These are phyloP conservation scores for Aspergillus quadrilineatus DNA, from an alignment of 2,329 filamentous ascomycete species.

Conservation along the genomic window DNA sequence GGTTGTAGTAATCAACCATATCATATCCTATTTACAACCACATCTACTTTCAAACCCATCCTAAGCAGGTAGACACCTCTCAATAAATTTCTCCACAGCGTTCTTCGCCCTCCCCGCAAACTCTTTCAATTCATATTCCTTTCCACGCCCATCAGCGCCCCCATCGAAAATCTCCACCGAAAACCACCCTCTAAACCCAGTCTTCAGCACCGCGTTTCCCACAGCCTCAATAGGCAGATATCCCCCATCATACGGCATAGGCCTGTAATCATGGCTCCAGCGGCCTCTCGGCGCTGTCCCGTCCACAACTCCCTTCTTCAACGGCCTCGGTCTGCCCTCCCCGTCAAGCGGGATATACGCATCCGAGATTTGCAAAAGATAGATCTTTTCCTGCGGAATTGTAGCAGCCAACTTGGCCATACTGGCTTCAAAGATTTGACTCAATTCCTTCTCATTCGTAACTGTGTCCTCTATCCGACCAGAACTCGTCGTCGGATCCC, in stretches of 20 bases:
- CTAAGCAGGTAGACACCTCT: slow-evolving; percentile 30
- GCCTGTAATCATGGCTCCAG: slow-evolving; percentile 70
- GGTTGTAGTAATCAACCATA: neutral
- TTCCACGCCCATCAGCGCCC: slow-evolving; percentile 54
- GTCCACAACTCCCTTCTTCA: slow-evolving; percentile 53
- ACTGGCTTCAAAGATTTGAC: slow-evolving; percentile 53
- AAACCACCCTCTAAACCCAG: slow-evolving; percentile 67
- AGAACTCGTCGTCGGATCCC: slow-evolving; percentile 64
- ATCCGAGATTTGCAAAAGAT: slow-evolving; percentile 71
- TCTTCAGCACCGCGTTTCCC: slow-evolving; percentile 63
- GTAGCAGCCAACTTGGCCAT: slow-evolving; percentile 56
- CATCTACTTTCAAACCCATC: neutral
- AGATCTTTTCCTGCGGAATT: slow-evolving; percentile 69
- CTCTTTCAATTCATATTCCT: slow-evolving; percentile 30
- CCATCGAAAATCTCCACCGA: slow-evolving; percentile 70
- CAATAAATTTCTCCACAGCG: slow-evolving; percentile 47
- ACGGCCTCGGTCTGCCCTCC: slow-evolving; percentile 40
- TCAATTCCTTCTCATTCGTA: slow-evolving; percentile 43
- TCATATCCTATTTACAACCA: neutral
- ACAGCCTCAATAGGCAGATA: slow-evolving; percentile 69
- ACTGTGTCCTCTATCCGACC: slow-evolving; percentile 56
- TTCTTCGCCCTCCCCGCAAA: slow-evolving; percentile 56
- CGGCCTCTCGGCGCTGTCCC: slow-evolving; percentile 57
- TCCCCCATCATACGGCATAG: slow-evolving; percentile 67
- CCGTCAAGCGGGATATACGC: slow-evolving; percentile 58